Percentiles rank a stretch among this genome's conserved stretches.
Evolutionary conservation across 176 grass and related monocot species (phyloP).

Genomic region (Musa acuminata): DNA sequence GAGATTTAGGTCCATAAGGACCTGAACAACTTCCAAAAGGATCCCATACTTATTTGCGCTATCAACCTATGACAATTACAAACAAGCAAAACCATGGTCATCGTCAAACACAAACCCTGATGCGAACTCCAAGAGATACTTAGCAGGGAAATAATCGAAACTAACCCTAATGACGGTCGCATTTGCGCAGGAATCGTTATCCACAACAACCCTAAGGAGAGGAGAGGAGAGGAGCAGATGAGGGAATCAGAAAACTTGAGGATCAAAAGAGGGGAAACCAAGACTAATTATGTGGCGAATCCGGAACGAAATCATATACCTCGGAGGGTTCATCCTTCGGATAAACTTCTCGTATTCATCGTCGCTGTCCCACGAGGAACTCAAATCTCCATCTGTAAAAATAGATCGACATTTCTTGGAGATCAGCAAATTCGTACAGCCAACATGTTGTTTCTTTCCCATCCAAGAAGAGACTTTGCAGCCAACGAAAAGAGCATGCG

Average conservation of each 20-base stretch:
- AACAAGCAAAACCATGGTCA: background rate
- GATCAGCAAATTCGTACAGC: background rate
- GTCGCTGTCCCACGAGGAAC: conserved; percentile 52
- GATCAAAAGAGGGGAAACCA: background rate
- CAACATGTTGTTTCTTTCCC: background rate
- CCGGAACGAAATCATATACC: conserved; percentile 27
- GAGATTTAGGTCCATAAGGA: conserved; percentile 72
- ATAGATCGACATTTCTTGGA: background rate
- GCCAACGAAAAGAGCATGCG: background rate
- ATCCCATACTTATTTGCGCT: conserved; percentile 86
- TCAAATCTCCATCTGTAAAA: conserved; percentile 40
- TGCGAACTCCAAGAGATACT: background rate
- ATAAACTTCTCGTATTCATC: conserved; percentile 95
- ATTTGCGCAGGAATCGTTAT: conserved; percentile 60
- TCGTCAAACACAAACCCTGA: too few relatives aligned
- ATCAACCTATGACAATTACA: conserved; percentile 52
- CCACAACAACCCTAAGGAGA: conserved; percentile 57
- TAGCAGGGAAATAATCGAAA: background rate
- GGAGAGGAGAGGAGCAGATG: background rate
- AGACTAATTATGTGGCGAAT: background rate
- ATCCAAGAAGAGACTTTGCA: background rate
- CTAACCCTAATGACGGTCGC: conserved; percentile 71
- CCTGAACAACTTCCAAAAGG: conserved; percentile 82
- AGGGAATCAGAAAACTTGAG: background rate
- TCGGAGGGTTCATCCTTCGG: conserved; percentile 91